These are phyloP conservation scores for Neonectria punicea DNA, from an alignment of 2,329 filamentous ascomycete genomes.

Conservation along the genomic window DNA sequence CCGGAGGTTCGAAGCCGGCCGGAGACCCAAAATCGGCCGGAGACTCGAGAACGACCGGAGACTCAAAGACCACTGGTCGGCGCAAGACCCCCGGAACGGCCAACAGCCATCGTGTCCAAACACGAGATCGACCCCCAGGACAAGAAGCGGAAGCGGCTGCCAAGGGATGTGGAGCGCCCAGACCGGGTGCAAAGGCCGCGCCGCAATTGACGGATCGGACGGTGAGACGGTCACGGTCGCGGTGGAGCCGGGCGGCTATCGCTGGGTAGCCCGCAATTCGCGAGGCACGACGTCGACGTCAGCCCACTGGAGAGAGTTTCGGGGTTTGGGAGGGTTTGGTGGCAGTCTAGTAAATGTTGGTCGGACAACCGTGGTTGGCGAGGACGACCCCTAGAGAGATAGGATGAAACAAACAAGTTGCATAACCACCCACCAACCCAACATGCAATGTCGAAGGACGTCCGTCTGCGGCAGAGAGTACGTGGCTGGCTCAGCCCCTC, in stretches of 20 bases:
- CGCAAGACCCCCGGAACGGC: constrained; percentile 20
- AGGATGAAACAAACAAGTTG: constrained; percentile 16
- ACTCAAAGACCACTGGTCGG: constrained; percentile 3
- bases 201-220: constrained; percentile 21
- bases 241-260: constrained; percentile 25
- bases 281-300: background rate
- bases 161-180: constrained; percentile 29
- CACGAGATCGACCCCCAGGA: constrained; percentile 20
- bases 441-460: background rate
- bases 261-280: background rate
- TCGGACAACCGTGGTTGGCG: constrained; percentile 11
- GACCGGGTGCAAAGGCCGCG: constrained; percentile 29
- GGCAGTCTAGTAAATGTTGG: constrained; percentile 8
- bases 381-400: constrained; percentile 12
- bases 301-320: background rate
- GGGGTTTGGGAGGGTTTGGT: background rate
- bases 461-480: background rate
- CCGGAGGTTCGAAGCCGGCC: no score
- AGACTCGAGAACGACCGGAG: background rate
- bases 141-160: constrained; percentile 14
- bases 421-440: constrained; percentile 11
- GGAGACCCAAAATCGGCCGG: no score
- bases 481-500: constrained; percentile 18
- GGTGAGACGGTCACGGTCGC: constrained; percentile 6
- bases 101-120: constrained; percentile 29